These are phyloP conservation scores for Penicillium herquei DNA, from an alignment of 495 filamentous ascomycete genomes.

Conservation along the genomic window DNA sequence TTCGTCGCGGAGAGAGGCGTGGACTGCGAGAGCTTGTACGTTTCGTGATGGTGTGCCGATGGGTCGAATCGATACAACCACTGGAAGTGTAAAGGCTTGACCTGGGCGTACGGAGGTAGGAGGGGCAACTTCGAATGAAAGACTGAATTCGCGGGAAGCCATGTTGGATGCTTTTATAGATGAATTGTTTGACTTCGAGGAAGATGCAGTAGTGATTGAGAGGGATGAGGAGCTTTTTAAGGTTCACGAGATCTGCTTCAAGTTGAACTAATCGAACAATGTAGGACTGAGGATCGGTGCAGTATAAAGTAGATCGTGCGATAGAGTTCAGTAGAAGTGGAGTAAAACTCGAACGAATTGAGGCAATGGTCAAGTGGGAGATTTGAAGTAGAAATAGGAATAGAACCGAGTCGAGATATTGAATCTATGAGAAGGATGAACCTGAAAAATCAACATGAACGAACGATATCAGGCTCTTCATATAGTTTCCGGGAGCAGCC, in stretches of 20 bases:
- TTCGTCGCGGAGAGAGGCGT: slow-evolving; percentile 33
- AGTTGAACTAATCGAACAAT: background rate
- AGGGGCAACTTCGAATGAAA: slow-evolving; percentile 36
- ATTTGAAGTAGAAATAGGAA: background rate
- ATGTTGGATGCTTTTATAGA: slow-evolving; percentile 14
- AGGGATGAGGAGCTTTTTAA: background rate
- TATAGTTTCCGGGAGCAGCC: slow-evolving; percentile 19
- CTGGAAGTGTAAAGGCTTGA: slow-evolving; percentile 33
- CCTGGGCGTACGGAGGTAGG: slow-evolving; percentile 29
- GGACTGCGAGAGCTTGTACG: slow-evolving; percentile 34
- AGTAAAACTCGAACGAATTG: background rate
- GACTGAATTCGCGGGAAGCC: slow-evolving; percentile 34
- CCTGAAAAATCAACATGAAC: background rate
- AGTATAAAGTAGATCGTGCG: slow-evolving; percentile 3
- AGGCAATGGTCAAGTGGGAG: background rate
- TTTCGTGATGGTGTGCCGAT: slow-evolving; percentile 27
- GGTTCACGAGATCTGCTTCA: background rate
- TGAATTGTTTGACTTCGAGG: background rate
- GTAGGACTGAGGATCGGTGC: slow-evolving; percentile 1
- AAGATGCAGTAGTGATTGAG: background rate
- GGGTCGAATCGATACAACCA: slow-evolving; percentile 35
- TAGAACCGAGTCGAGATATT: background rate
- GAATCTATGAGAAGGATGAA: slow-evolving; percentile 6
- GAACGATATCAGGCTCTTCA: slow-evolving; percentile 16
- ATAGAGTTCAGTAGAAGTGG: background rate